Evolutionary conservation across 192 early-diverging fungal species (phyloP).

Genomic region (Globomyces pollinis-pini): DNA sequence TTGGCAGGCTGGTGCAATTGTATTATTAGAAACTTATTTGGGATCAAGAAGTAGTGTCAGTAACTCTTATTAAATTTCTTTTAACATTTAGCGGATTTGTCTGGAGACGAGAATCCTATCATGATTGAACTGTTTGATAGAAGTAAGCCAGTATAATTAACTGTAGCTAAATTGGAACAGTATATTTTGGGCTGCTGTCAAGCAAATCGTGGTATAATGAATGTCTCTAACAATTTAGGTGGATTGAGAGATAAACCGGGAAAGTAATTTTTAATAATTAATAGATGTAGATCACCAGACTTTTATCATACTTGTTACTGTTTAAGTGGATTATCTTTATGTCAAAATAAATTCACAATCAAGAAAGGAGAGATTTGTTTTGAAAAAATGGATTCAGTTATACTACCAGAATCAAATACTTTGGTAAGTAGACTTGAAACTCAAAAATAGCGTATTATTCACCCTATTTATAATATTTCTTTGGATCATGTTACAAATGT

Average conservation of each 20-base stretch:
- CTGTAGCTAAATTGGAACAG: constrained; percentile 66
- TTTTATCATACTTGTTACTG: constrained; percentile 95
- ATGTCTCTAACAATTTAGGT: no score
- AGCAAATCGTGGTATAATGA: constrained; percentile 44
- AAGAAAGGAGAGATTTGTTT: neutral
- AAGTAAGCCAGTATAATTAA: constrained; percentile 9
- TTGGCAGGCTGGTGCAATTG: constrained; percentile 81
- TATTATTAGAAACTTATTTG: constrained; percentile 49
- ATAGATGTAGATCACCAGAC: constrained; percentile 50
- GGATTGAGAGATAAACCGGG: constrained; percentile 90
- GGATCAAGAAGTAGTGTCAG: constrained; percentile 14
- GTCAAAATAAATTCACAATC: constrained; percentile 56
- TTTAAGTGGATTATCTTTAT: constrained; percentile 73
- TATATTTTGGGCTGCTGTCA: constrained; percentile 89
- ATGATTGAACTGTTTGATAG: constrained; percentile 14
- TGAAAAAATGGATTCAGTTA: neutral
- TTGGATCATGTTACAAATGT: no score
- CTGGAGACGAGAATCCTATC: constrained; percentile 3
- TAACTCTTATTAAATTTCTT: no score
- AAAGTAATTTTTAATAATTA: constrained; percentile 41
- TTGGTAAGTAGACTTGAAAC: neutral
- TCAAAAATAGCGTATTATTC: neutral
- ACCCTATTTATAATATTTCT: no score
- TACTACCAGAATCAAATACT: neutral
- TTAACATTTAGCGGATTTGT: constrained; percentile 15